phyloP scores from a whole-genome alignment of 148 eudicot species.

The Fagopyrum tataricum region DNA sequence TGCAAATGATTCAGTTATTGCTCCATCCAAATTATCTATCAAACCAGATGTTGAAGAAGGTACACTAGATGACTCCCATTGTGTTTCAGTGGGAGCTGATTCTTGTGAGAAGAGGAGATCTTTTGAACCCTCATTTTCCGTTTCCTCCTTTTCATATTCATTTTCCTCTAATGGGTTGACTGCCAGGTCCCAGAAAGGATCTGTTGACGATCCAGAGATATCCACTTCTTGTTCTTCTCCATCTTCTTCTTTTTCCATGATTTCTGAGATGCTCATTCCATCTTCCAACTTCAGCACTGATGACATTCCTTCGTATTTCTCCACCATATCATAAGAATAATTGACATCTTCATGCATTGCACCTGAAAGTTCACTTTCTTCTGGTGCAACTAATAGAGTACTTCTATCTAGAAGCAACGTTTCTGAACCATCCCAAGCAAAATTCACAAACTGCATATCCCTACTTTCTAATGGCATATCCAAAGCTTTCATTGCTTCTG shows the following conservation, averaged over 20 bases:
- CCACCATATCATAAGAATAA: neutral
- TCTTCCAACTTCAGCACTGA: neutral
- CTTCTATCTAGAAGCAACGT: constrained; percentile 20
- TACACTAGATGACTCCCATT: neutral
- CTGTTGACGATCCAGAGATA: neutral
- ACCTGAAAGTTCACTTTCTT: constrained; percentile 17
- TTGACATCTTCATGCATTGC: constrained; percentile 12
- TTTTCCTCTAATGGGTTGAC: neutral
- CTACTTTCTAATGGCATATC: constrained; percentile 12
- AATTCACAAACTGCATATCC: constrained; percentile 16
- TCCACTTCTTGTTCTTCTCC: neutral
- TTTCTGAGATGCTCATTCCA: neutral
- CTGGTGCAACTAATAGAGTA: constrained; percentile 8
- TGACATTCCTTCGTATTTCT: neutral
- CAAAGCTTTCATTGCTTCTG: neutral
- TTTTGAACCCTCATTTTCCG: neutral
- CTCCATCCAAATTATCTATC: neutral
- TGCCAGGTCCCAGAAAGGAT: neutral
- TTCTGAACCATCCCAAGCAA: constrained; percentile 23
- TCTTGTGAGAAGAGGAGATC: neutral
- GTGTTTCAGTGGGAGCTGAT: neutral
- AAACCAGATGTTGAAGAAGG: neutral
- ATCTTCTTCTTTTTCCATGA: neutral
- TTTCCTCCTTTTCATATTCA: neutral
- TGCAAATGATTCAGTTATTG: neutral